Evolutionary conservation across 2,329 filamentous ascomycete species (phyloP), one percentile per base, ranked within the genome.

Genomic region (Ambrosiella beaveri): DNA sequence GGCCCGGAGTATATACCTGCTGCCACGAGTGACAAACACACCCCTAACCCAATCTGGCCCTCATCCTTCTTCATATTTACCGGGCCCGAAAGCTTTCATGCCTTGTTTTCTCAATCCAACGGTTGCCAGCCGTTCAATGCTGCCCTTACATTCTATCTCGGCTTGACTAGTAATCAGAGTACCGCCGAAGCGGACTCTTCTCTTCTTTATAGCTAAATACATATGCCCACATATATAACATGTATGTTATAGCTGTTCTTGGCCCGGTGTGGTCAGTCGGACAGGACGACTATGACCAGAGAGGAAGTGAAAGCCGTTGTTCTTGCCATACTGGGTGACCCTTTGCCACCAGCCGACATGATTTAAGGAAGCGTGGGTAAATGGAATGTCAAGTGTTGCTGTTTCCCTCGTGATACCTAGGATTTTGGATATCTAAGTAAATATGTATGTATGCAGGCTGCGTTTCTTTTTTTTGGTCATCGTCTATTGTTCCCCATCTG

Each of bases 81-180:
- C 27, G 27, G 27, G 5, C 44, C 5, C 15, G 44, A 17, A 47
- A 17, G n/a, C 44, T 2, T 17, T 47, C 44, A 47, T 47, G 44
- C 44, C 44, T 47, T 47, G 44, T 47, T 47, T 47, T 47, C 44
- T 47, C 44, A 47, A 47, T 47, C 44, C 44, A 15, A 47, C 44
- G 15, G 44, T 47, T 47, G 44, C 44, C 44, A 47, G 44, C 47
- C 47, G 17, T 36, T 36, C 47, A 13, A 51, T 51, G 47, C 47
- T 51, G 47, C 47, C 47, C 19, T 54, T 39, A 1, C 53, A 40
- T 57, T 57, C 55, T 44, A 39, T 57, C 55, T 57, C 55, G 55
- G 55, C 55, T 57, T 57, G 55, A 57, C 39, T 51, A 39, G 47
- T 49, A 44, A 49, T 37, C 27, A 50, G 37, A 57, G 45, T 50